Percentiles rank a stretch among this genome's conserved stretches.
phyloP scores from a whole-genome alignment of 2,329 filamentous ascomycete species.

The Apiospora sp. region DNA sequence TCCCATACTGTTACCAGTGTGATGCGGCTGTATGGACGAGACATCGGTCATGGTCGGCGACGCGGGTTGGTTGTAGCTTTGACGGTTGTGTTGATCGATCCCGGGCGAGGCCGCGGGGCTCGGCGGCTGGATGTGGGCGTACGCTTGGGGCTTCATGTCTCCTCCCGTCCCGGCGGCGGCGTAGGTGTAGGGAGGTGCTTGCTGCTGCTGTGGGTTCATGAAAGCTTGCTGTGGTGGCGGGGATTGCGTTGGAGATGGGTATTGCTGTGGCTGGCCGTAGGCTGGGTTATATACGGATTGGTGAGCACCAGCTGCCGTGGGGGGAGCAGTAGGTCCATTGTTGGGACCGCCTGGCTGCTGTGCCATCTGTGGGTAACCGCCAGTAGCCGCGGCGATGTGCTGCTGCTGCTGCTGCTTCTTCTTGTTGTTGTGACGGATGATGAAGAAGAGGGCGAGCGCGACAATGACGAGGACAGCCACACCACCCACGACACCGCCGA shows the following conservation, averaged over 20 bases:
- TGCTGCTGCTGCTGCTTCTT: conserved; percentile 31
- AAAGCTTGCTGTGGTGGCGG: conserved; percentile 32
- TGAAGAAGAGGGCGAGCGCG: conserved; percentile 48
- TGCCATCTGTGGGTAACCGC: conserved; percentile 22
- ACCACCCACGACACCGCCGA: conserved; percentile 56
- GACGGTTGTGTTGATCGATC: conserved; percentile 31
- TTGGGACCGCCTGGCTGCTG: conserved; percentile 27
- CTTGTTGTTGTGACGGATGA: conserved; percentile 48
- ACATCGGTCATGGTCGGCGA: conserved; percentile 39
- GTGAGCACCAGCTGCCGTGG: conserved; percentile 30
- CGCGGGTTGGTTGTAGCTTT: conserved; percentile 33
- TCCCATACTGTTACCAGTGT: conserved; percentile 23
- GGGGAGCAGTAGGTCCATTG: not conserved
- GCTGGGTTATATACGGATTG: conserved; percentile 34
- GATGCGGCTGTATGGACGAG: conserved; percentile 34
- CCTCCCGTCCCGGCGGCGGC: not conserved
- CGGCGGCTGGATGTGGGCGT: conserved; percentile 5
- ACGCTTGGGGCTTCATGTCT: conserved; percentile 10
- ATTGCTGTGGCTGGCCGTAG: conserved; percentile 30
- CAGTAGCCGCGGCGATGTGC: conserved; percentile 29
- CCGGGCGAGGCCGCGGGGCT: conserved; percentile 33
- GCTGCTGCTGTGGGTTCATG: conserved; percentile 35
- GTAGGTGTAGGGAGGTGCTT: not conserved
- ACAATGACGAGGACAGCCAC: conserved; percentile 51
- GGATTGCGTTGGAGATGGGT: conserved; percentile 28